phyloP scores from a whole-genome alignment of 2,329 filamentous ascomycete genomes.

The Boeremia lycopersici region DNA sequence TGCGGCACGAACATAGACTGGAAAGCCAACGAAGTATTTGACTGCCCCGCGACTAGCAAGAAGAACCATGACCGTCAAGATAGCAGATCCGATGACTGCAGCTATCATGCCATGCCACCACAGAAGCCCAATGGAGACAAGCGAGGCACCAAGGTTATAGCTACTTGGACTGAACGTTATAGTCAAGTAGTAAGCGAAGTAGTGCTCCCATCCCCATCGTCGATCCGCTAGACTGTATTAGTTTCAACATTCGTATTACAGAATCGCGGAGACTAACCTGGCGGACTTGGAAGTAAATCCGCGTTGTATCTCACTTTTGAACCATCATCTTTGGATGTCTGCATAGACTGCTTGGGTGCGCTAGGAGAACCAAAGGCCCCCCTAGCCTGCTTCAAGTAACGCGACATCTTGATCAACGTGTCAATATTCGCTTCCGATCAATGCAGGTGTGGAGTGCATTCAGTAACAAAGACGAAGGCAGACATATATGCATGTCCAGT shows the following conservation, averaged over 20 bases:
- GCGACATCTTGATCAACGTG: neutral
- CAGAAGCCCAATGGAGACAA: constrained; percentile 25
- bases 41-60: constrained; percentile 28
- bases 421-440: neutral
- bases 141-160: constrained; percentile 28
- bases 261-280: neutral
- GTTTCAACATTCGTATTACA: neutral
- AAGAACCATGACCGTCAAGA: constrained; percentile 24
- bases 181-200: constrained; percentile 29
- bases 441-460: neutral
- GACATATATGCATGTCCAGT: neutral
- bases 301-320: constrained; percentile 22
- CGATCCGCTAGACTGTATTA: constrained; percentile 16
- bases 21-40: constrained; percentile 28
- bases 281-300: constrained; percentile 29
- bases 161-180: constrained; percentile 25
- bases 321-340: constrained; percentile 12
- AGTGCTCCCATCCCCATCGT: constrained; percentile 29
- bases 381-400: neutral
- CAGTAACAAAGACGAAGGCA: neutral
- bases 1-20: constrained; percentile 25
- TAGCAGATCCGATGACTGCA: constrained; percentile 23
- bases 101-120: constrained; percentile 31
- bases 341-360: constrained; percentile 22
- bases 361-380: constrained; percentile 34